Evolutionary conservation across 2,329 filamentous ascomycete species (phyloP), one percentile per base, ranked within the genome.

Genomic region (Xylariaceae sp.): DNA sequence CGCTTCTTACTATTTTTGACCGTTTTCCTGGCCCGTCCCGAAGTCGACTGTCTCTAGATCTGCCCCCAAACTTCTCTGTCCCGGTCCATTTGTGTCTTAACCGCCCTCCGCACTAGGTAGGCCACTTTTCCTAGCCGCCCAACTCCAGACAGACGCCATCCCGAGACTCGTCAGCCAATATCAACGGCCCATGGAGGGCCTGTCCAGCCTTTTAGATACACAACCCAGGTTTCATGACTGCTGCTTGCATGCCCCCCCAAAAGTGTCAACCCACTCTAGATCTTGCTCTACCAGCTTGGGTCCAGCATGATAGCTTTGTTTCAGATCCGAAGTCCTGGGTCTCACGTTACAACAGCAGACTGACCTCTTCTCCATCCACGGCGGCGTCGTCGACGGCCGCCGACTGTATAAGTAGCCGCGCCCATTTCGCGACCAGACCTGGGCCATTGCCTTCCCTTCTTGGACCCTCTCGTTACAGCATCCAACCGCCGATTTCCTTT

Each of bases 181-280:
- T 79, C 75, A 73, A 73, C 70, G 70, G 72, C 72, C 73, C 71
- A 64, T 76, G 70, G 61, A 60, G 67, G 60, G 63, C 65, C 70
- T 65, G 73, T 74, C 72, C 70, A 71, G 66, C 69, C 66, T 64
- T 78, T 79, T 71, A 76, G 79, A 83, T 72, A 83, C 81, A 77
- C 71, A 60, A 71, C 70, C 69, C 66, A 62, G 68, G 81, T 84
- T 84, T 84, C 81, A 83, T 75, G 71, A 70, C 71, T 68, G 61
- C 61, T 69, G 64, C 67, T 67, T 70, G 68, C 69, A 69, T 69
- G 57, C 64, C 59, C 57, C 59, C 64, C 60, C 60, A 46, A 23
- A 50, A 65, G 67, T 65, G 62, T 65, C 67, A 63, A 58, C 63
- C 69, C 66, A 62, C 68, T 63, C 66, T 71, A 61, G 69, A 71